Evolutionary conservation across 1,284 basidiomycete species (phyloP), one percentile per base, ranked within the genome.

Genomic region (Wallemia mellicola): DNA sequence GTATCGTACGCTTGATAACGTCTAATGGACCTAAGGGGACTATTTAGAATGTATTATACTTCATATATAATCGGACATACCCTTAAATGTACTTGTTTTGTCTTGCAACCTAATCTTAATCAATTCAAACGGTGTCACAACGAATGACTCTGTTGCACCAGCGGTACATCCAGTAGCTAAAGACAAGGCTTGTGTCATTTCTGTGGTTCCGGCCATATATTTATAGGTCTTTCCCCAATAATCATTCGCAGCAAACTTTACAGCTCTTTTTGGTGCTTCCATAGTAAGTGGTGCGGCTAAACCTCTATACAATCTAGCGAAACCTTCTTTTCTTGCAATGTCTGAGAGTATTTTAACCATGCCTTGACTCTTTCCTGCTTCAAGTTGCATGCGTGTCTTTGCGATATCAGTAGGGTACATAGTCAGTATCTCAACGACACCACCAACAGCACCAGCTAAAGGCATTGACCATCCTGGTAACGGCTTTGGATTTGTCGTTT

Each of bases 331-430:
- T 59, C 76, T 79, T 32, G 91, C 73, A 65, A 92, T 92, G 11
- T 77, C 74, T 61, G 73, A 72, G 68, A 92, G 80, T 55, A 77
- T 82, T 58, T 85, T 83, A 15, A 95, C 72, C 68, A 96, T 79
- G n/a, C 89, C 82, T 59, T 77, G 72, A 33, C 76, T 73, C 70
- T 85, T 86, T 19, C 83, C 83, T 3, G 81, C 83, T 69, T 87
- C 84, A 26, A 99, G 76, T 70, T 98, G 94, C 81, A 96, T 91
- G 28, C 92, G 84, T 14, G 92, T 99, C 75, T 98, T 98, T 48
- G 38, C 38, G 22, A 48, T 48, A 22, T 48, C 38, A 11, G 38
- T 48, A 7, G 38, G 38, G 22, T 48, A 48, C 38, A 48, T 48
- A n/a, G 38, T 48, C 38, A 48, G 38, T 48, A 48, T 48, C 19